phyloP scores from a whole-genome alignment of 169 alveolate species.

The Plasmodium coatneyi region DNA sequence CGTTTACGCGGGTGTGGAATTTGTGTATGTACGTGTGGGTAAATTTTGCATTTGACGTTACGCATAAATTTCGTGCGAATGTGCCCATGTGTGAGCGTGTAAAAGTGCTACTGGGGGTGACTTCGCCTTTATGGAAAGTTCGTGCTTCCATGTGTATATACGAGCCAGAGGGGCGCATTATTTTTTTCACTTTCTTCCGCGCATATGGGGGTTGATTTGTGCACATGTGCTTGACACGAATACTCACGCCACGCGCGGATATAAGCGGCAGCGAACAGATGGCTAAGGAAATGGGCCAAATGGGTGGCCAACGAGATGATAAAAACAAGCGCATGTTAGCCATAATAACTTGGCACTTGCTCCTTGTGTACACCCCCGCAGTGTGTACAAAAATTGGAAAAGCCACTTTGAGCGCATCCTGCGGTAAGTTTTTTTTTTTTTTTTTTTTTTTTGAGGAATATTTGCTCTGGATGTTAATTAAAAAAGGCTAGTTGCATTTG shows the following conservation, averaged over 20 bases:
- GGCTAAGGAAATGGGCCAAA: background rate
- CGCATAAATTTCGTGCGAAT: background rate
- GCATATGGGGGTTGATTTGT: background rate
- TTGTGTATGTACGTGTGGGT: constrained; percentile 1
- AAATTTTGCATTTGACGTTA: background rate
- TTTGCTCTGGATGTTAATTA: background rate
- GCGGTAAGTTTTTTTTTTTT: background rate
- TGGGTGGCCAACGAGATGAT: background rate
- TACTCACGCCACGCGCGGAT: background rate
- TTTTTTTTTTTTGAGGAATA: background rate
- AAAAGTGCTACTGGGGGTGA: background rate
- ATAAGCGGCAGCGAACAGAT: background rate
- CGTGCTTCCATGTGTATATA: background rate
- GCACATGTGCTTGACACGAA: constrained; percentile 6
- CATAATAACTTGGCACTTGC: background rate
- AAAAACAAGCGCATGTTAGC: background rate
- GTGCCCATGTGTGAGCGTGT: background rate
- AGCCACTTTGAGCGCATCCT: background rate
- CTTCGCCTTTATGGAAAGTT: background rate
- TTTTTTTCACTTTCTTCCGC: background rate
- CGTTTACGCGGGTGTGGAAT: background rate
- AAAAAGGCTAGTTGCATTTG: background rate
- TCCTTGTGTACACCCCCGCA: background rate
- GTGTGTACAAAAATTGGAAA: background rate
- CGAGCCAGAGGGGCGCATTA: background rate